Conservation (phyloP, 2,329 filamentous ascomycete species). For the Neonectria coccinea region DNA sequence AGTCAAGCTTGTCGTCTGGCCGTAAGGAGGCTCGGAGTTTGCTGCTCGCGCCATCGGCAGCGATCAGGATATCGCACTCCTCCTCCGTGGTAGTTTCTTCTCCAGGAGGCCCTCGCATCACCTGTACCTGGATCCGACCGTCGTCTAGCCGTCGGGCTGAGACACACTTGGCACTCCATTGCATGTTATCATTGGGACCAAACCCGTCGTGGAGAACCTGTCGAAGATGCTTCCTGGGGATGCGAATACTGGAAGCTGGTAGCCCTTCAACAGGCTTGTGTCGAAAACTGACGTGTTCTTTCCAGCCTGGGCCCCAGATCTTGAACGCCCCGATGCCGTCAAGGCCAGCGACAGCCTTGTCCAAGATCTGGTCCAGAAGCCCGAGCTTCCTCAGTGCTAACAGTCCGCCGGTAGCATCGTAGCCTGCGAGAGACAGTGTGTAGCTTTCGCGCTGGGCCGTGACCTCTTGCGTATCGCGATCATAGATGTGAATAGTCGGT, state of each 20-base stretch:
- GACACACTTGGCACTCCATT: conserved; percentile 46
- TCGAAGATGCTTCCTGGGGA: conserved; percentile 52
- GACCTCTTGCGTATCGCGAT: conserved; percentile 53
- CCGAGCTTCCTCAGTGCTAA: conserved; percentile 54
- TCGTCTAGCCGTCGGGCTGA: conserved; percentile 37
- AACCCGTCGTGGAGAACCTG: conserved; percentile 48
- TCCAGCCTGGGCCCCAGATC: conserved; percentile 56
- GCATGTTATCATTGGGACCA: conserved; percentile 32
- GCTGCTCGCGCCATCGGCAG: conserved; percentile 59
- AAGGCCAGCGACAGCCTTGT: conserved; percentile 47
- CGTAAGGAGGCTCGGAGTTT: conserved; percentile 54
- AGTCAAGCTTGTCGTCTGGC: conserved; percentile 54
- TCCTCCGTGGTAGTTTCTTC: conserved; percentile 22
- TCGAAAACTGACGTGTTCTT: conserved; percentile 48
- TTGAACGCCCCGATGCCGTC: conserved; percentile 51
- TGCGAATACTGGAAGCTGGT: conserved; percentile 53
- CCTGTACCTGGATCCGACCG: conserved; percentile 41
- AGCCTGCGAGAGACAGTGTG: conserved; percentile 54
- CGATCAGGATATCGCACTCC: conserved; percentile 57
- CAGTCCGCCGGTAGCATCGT: conserved; percentile 51
- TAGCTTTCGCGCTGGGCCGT: conserved; percentile 52
- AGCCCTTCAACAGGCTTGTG: conserved; percentile 48
- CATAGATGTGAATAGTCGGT: conserved; percentile 55
- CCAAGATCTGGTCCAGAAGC: conserved; percentile 50
- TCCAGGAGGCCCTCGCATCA: conserved; percentile 21